Base-by-base conservation (phyloP, 805 yeast genomes). In the Yarrowia sp. region DNA sequence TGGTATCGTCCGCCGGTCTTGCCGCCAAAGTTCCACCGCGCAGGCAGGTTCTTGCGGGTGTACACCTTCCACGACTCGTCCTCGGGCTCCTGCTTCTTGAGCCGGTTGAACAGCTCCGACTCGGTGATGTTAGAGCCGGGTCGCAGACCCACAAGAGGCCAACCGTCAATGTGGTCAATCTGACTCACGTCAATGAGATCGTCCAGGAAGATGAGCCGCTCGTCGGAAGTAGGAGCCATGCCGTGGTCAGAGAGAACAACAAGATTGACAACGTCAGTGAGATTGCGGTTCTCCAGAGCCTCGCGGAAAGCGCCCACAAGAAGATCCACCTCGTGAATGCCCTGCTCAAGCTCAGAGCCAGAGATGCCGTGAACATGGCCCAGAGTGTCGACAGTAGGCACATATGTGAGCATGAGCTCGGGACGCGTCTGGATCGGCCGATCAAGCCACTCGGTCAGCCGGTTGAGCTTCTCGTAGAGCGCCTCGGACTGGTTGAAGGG, bases 231-330 rank as follows among this genome's bases (percentile, higher is more conserved):
- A 6, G 96, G 93, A 0, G 96, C 86, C 96, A 90, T 91, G 10
- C 97, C 97, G 71, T 91, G 97, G 72, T 92, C 97, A 46, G 96
- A 88, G 3, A 92, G 87, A 42, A 92, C 75, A 0, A 93, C 74
- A 19, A 92, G 73, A 70, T 93, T 92, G 18, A 87, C 88, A 41
- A 90, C 78, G 21, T 84, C 78, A 0, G 80, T 74, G 63, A 90
- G 74, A 66, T 87, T 84, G 62, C 96, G 77, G 18, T 71, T 68
- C 0, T 69, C 63, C 19, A 92, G 67, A 8, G 81, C 86, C 24
- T 73, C 65, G 14, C 78, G 74, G 38, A 90, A 63, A 5, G 76
- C 70, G 14, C 78, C 80, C 13, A 93, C 72, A 65, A 86, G 85
- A 13, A 72, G 69, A 74, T 93, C 97, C 8, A 91, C 92, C 58